These are phyloP conservation scores for Kluyveromyces siamensis DNA, from an alignment of 805 yeast genomes.

Conservation along the genomic window DNA sequence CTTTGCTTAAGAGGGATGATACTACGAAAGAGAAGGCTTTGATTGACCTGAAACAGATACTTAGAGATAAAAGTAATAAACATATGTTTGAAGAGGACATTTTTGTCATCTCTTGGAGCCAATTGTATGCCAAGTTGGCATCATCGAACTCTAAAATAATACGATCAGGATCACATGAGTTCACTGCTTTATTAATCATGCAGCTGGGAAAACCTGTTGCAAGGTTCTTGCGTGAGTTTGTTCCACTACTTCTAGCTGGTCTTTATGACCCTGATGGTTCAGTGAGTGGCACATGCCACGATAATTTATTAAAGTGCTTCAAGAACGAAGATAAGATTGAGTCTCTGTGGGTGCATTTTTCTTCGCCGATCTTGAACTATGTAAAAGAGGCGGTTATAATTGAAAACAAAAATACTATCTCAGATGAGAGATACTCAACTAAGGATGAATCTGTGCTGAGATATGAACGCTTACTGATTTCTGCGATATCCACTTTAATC, in stretches of 20 bases:
- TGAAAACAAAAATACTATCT: slow-evolving; percentile 55
- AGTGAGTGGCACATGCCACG: slow-evolving; percentile 43
- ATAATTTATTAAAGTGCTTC: slow-evolving; percentile 46
- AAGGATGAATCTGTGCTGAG: slow-evolving; percentile 59
- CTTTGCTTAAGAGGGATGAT: slow-evolving; percentile 67
- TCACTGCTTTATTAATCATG: slow-evolving; percentile 48
- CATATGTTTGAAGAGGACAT: slow-evolving; percentile 39
- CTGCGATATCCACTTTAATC: slow-evolving; percentile 41
- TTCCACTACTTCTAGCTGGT: slow-evolving; percentile 70
- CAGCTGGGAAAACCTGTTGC: slow-evolving; percentile 46
- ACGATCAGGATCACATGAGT: slow-evolving; percentile 51
- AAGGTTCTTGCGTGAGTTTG: slow-evolving; percentile 58
- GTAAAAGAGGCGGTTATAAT: slow-evolving; percentile 41
- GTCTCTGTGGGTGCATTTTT: slow-evolving; percentile 54
- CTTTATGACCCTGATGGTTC: slow-evolving; percentile 58
- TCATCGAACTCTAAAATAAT: slow-evolving; percentile 62
- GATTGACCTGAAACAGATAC: slow-evolving; percentile 37
- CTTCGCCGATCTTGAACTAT: slow-evolving; percentile 45
- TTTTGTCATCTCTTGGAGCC: slow-evolving; percentile 61
- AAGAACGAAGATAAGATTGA: slow-evolving; percentile 43
- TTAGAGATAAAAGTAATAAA: slow-evolving; percentile 18
- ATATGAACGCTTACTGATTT: slow-evolving; percentile 46
- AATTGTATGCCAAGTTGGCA: slow-evolving; percentile 71
- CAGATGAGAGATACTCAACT: slow-evolving; percentile 65
- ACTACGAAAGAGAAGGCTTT: slow-evolving; percentile 82